phyloP scores from a whole-genome alignment of 257 asterid genomes.

The Rubia yunnanensis region DNA sequence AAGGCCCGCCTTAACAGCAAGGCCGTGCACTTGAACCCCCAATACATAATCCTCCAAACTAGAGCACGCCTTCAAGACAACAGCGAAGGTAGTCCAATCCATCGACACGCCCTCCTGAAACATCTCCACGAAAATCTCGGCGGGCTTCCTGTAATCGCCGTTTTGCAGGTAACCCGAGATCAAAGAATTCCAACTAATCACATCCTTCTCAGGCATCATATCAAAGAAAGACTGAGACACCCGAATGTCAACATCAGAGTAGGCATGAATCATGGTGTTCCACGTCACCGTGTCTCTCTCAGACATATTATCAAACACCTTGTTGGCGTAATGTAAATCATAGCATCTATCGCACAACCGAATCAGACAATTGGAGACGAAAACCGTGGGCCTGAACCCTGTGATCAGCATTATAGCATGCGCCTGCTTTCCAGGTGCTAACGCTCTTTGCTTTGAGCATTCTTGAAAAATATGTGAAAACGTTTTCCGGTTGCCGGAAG shows the following conservation, averaged over 20 bases:
- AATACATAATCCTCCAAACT: constrained; percentile 32
- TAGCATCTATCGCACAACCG: constrained; percentile 53
- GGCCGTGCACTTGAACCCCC: constrained; percentile 61
- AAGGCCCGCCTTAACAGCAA: constrained; percentile 47
- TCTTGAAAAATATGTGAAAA: constrained; percentile 63
- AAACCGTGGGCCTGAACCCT: constrained; percentile 65
- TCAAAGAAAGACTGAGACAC: constrained; percentile 41
- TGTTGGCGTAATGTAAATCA: constrained; percentile 34
- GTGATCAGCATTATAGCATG: constrained; percentile 61
- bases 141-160: constrained; percentile 32
- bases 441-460: constrained; percentile 43
- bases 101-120: constrained; percentile 44
- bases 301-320: constrained; percentile 67
- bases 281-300: constrained; percentile 55
- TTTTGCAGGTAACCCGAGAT: constrained; percentile 71
- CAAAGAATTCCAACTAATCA: constrained; percentile 77
- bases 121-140: constrained; percentile 45
- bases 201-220: constrained; percentile 63
- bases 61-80: constrained; percentile 57
- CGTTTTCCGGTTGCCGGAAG: constrained; percentile 31
- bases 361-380: constrained; percentile 69
- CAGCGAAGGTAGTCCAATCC: constrained; percentile 65
- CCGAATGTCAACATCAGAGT: constrained; percentile 34
- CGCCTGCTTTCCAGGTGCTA: constrained; percentile 56
- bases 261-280: constrained; percentile 70